Base-by-base conservation (phyloP, 2,329 filamentous ascomycete genomes). In the Tolypocladium cylindrosporum region DNA sequence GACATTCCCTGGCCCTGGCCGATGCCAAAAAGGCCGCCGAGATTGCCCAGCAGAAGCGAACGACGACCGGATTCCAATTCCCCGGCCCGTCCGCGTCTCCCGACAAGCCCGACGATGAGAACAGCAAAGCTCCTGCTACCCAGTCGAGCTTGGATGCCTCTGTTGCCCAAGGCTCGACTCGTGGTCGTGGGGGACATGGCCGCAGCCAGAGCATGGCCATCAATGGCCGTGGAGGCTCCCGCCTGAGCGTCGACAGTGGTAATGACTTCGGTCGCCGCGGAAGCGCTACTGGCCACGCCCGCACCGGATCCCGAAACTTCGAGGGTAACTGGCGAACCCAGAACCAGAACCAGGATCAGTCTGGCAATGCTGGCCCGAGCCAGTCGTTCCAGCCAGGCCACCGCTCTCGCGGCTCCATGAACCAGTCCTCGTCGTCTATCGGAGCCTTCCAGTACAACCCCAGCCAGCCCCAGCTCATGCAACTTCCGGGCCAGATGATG, bases 21-120 rank as follows among this genome's bases (percentile, higher is more conserved):
- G 94, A 99, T 74, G 94, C 94, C 55, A 97, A 96, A 77, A 97
- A 97, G 78, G 94, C 94, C 54, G 94, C 94, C 58, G 94, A 99
- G 73, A 77, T 96, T 62, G 94, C 94, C 54, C 94, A 99, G 76
- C 93, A 96, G 79, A 97, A 97, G 77, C 84, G 92, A 73, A 96
- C 93, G 57, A 91, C 92, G 61, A 91, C 90, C 62, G 91, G 87
- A 59, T 99, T 97, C 75, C 92, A 96, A 71, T 99, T 99, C 71
- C 93, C 94, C 19, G 85, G 87, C 56, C 89, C 91, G 55, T 83
- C 83, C 54, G 81, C 87, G 62, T 79, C 82, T 56, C 81, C 84
- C 62, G 85, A 86, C 63, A 83, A 85, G 61, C 74, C 82, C 36
- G 81, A 77, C 52, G 78, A 81, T 9, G 79, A 80, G 61, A 74